Percentiles rank a stretch among this genome's conserved stretches.
Evolutionary conservation across 1,139 yeast genomes (phyloP).

Genomic region (Entelexis sorbosivorans): DNA sequence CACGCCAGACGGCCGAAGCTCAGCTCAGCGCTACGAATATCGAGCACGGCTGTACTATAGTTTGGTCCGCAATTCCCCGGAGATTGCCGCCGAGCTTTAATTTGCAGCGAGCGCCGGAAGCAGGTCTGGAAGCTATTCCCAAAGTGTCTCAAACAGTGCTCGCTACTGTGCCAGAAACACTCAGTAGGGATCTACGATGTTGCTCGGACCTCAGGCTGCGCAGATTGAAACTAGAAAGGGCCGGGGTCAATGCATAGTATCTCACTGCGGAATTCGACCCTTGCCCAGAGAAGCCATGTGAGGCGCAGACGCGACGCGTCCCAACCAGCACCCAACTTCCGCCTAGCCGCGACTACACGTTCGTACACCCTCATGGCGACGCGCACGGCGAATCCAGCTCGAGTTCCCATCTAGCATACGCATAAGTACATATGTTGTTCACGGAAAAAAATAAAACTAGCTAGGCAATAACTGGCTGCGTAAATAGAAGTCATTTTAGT

Average conservation of each 20-base stretch:
- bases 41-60: neutral
- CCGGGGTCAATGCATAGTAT: slow-evolving; percentile 1
- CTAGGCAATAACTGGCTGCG: no score
- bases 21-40: neutral
- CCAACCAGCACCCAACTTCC: neutral
- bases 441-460: no score
- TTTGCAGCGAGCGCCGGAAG: neutral
- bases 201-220: neutral
- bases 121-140: neutral
- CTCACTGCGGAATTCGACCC: slow-evolving; percentile 2
- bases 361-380: neutral
- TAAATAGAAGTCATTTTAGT: no score
- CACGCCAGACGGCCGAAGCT: neutral
- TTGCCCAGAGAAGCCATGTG: neutral
- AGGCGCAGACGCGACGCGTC: slow-evolving; percentile 4
- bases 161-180: neutral
- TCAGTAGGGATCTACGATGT: neutral
- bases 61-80: no score
- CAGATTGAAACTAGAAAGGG: slow-evolving; percentile 1
- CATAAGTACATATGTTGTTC: no score
- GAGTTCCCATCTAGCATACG: no score
- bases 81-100: neutral
- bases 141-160: neutral
- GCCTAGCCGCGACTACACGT: neutral
- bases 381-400: no score